phyloP scores from a whole-genome alignment of 2,329 filamentous ascomycete species.

The Chaetomiaceae sp. region DNA sequence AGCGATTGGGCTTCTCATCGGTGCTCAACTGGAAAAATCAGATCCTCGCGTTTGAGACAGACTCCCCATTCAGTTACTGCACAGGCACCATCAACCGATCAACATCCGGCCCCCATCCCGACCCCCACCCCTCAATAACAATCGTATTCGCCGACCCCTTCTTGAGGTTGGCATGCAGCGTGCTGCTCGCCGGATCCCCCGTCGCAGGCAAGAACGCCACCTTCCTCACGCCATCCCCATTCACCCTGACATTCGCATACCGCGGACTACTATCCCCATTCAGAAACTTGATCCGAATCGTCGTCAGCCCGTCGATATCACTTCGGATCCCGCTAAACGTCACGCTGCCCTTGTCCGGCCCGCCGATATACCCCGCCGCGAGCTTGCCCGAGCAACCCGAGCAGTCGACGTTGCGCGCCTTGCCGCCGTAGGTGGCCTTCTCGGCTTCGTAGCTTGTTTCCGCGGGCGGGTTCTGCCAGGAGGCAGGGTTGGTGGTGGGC shows the following conservation, averaged over 20 bases:
- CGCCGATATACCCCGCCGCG: slow-evolving; percentile 54
- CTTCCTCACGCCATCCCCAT: slow-evolving; percentile 43
- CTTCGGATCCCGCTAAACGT: slow-evolving; percentile 45
- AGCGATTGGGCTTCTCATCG: no score
- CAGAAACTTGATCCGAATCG: slow-evolving; percentile 50
- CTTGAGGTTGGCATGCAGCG: slow-evolving; percentile 45
- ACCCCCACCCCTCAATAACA: slow-evolving; percentile 38
- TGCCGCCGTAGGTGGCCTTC: slow-evolving; percentile 39
- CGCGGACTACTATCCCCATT: slow-evolving; percentile 53
- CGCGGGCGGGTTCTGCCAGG: slow-evolving; percentile 39
- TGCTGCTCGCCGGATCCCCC: slow-evolving; percentile 41
- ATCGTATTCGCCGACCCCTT: slow-evolving; percentile 45
- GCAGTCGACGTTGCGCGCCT: slow-evolving; percentile 45
- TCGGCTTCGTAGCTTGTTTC: slow-evolving; percentile 52
- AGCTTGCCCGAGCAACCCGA: slow-evolving; percentile 45
- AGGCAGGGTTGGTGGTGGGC: slow-evolving; percentile 40
- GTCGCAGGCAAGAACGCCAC: slow-evolving; percentile 52
- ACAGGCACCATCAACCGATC: slow-evolving; percentile 51
- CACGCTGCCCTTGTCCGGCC: slow-evolving; percentile 41
- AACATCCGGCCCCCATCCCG: slow-evolving; percentile 47
- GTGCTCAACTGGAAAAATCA: no score
- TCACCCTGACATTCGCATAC: slow-evolving; percentile 52
- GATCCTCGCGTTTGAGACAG: background rate
- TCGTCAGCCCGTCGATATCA: slow-evolving; percentile 41
- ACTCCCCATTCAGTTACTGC: background rate